These are phyloP conservation scores for Favolaschia claudopus DNA, from an alignment of 768 basidiomycete genomes.

Conservation along the genomic window DNA sequence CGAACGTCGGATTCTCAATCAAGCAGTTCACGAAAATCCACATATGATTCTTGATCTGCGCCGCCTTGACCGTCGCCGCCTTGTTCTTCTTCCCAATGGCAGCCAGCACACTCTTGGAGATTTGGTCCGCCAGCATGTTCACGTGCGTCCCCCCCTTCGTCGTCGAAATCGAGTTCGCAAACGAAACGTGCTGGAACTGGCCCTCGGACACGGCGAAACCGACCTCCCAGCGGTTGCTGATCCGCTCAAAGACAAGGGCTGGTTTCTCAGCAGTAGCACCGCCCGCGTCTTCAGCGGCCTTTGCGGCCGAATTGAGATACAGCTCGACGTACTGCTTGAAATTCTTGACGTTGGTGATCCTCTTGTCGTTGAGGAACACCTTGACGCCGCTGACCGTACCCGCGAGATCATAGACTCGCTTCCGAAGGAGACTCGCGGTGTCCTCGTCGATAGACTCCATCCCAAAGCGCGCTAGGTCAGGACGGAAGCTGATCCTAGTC, in stretches of 20 bases:
- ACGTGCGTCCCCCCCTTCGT: conserved; percentile 98
- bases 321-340: conserved; percentile 98
- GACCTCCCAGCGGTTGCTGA: conserved; percentile 90
- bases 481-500: conserved; percentile 91
- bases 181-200: conserved; percentile 92
- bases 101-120: conserved; percentile 84
- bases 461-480: conserved; percentile 90
- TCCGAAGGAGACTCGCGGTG: conserved; percentile 85
- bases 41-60: conserved; percentile 97
- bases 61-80: conserved; percentile 89
- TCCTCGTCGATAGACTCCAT: conserved; percentile 93
- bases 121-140: conserved; percentile 81
- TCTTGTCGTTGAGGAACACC: conserved; percentile 91
- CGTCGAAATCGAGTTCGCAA: conserved; percentile 97
- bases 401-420: conserved; percentile 96
- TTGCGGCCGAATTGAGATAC: conserved; percentile 82
- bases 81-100: conserved; percentile 97
- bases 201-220: conserved; percentile 96
- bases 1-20: conserved; percentile 97
- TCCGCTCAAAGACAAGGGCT: conserved; percentile 81
- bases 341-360: conserved; percentile 83
- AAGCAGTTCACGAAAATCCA: conserved; percentile 97
- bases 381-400: conserved; percentile 95
- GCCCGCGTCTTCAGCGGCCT: conserved; percentile 72
- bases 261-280: conserved; percentile 83